phyloP scores from a whole-genome alignment of 441 rosid genomes.

The Codiaeum variegatum region DNA sequence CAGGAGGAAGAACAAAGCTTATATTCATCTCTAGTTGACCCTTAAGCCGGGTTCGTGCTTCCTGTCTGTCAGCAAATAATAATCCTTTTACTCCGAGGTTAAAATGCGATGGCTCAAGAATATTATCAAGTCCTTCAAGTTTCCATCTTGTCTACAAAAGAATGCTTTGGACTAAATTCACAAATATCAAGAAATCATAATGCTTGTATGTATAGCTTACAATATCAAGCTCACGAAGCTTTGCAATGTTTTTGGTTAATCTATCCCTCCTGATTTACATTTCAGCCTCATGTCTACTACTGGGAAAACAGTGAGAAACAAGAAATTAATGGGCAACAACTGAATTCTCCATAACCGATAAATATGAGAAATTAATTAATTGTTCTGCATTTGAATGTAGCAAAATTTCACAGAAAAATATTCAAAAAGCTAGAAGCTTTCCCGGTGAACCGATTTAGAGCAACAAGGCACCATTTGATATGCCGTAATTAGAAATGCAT shows the following conservation, averaged over 20 bases:
- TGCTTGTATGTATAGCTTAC: slow-evolving; percentile 40
- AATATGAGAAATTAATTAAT: background rate
- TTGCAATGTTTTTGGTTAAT: slow-evolving; percentile 58
- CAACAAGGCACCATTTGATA: too few relatives aligned
- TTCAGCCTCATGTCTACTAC: slow-evolving; percentile 76
- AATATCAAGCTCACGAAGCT: slow-evolving; percentile 69
- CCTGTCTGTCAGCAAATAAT: slow-evolving; percentile 57
- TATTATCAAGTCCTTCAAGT: slow-evolving; percentile 63
- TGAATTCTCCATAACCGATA: slow-evolving; percentile 89
- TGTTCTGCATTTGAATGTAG: background rate
- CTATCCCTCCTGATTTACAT: slow-evolving; percentile 57
- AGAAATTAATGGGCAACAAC: slow-evolving; percentile 78
- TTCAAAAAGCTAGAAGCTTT: background rate
- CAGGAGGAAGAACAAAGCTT: slow-evolving; percentile 73
- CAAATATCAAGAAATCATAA: background rate
- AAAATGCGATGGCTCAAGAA: slow-evolving; percentile 62
- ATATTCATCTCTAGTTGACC: slow-evolving; percentile 76
- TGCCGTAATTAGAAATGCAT: too few relatives aligned
- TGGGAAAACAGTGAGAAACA: slow-evolving; percentile 71
- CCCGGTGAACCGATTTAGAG: background rate
- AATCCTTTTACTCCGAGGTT: slow-evolving; percentile 67
- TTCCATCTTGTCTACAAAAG: slow-evolving; percentile 70
- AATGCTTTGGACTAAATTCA: slow-evolving; percentile 6
- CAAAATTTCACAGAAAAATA: background rate
- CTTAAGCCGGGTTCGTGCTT: slow-evolving; percentile 50